Base-by-base conservation (phyloP, 1,284 basidiomycete genomes). In the Puccinia brachypodii region DNA sequence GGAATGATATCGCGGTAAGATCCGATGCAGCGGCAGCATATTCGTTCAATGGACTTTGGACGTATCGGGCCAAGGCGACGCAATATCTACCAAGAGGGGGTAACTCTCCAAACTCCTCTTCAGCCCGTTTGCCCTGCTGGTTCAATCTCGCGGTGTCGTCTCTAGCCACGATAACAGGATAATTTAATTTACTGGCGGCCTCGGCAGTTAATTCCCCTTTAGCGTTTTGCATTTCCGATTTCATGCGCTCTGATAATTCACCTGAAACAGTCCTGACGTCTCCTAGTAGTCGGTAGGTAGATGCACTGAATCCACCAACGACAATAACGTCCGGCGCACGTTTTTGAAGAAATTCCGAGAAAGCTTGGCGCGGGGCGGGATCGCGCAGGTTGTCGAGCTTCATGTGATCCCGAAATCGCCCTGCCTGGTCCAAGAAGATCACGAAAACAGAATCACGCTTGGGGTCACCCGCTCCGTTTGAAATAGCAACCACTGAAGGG, bases 101-200 rank as follows among this genome's bases (percentile, higher is more conserved):
- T 62, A 98, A 88, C 0, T 92, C 90, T 60, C 92, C 92, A 86
- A 95, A 96, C 87, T 99, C 97, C 81, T 91, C 91, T 50, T 90
- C 89, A 0, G 94, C 95, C 60, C 96, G 92, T 83, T 91, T 90
- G 85, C 94, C 96, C 86, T 95, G 92, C 88, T 96, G 95, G 87
- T 95, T 99, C 75, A 98, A 91, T 68, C 96, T 90, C 3, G 97
- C 97, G 36, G 97, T 92, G 83, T 97, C 94, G 86, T 99, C 97
- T 76, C 91, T 91, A 66, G 93, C 91, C 84, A 94, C 96, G 68
- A 93, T 91, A 80, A 96, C 91, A 0, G 93, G 93, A 33, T 91
- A 92, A 75, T 86, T 84, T 74, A 80, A 44, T 19, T 25, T 40
- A 75, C 58, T 81, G 28, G 47, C 38, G 40, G 79, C 69, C 19